Percentiles rank a stretch among this genome's conserved stretches.
These are phyloP conservation scores for Trichophaea hybrida DNA, from an alignment of 2,329 filamentous ascomycete species.

Conservation along the genomic window DNA sequence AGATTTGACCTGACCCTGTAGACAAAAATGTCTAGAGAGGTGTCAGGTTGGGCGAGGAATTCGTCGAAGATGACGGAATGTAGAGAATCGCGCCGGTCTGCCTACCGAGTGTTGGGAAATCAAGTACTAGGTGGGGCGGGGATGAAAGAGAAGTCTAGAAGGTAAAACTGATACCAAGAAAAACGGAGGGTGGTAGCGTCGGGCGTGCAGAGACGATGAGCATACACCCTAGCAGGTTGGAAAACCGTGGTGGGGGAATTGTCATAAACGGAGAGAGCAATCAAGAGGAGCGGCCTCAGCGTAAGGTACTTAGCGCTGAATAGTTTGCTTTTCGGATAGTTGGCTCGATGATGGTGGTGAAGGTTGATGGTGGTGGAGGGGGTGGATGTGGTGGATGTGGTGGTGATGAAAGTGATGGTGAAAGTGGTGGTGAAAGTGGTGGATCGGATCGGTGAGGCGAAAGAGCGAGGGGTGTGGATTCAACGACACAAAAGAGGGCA, in stretches of 20 bases:
- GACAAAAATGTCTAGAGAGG: background rate
- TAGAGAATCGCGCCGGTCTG: background rate
- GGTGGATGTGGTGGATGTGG: too few relatives aligned
- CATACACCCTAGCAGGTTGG: background rate
- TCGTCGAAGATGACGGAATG: background rate
- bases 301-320: background rate
- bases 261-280: background rate
- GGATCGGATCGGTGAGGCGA: background rate
- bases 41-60: background rate
- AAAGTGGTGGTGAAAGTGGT: background rate
- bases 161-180: background rate
- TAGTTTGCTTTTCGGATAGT: background rate
- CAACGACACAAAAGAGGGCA: background rate
- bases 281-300: background rate
- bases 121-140: background rate
- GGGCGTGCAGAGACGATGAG: background rate
- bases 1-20: constrained; percentile 1
- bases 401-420: background rate
- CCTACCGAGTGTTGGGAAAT: background rate
- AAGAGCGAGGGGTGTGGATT: background rate
- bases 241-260: background rate
- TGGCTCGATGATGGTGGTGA: background rate
- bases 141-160: background rate
- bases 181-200: background rate
- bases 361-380: too few relatives aligned